Evolutionary conservation across 2,329 filamentous ascomycete genomes (phyloP), one percentile per base, ranked within the genome.

Genomic region (Beauveria rudraprayagi): DNA sequence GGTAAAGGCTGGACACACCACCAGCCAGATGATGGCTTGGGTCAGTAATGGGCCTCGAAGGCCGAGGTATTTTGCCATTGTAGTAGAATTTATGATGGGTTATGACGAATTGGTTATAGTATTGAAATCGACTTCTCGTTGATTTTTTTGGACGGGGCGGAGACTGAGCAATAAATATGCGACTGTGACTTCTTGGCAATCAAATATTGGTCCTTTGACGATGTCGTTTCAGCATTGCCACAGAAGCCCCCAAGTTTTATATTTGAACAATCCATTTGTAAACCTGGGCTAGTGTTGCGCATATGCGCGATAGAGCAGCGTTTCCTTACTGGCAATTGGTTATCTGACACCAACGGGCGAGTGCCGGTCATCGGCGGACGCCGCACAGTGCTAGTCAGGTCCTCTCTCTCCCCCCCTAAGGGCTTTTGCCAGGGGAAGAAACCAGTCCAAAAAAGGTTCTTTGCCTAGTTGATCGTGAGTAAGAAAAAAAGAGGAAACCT

Each of bases 1-100:
- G 62, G 79, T 75, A 62, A 75, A 77, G 14, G 76, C 68, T 5
- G 77, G 77, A 7, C 70, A 72, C 19, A 79, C 76, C 44, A 79
- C 73, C 52, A 78, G 70, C 16, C 71, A 72, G 58, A 76, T 70
- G 65, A 79, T 77, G 28, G 74, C 66, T 16, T 68, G 68, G 61
- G 66, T 68, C 53, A 78, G 66, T 56, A 69, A 63, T 46, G 70
- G 66, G 70, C 76, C 76, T 47, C 68, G 72, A 28, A 72, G 66
- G 59, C 75, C 75, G 43, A 77, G 68, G 61, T 68, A 71, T 19
- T 66, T 53, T 30, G 61, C 56, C 61, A 63, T 63, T 47, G 46
- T 30, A n/a, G 9, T 41, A 46, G n/a, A n/a, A n/a, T n/a, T n/a
- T n/a, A n/a, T n/a, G n/a, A n/a, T n/a, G n/a, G n/a, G n/a, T 26